Conservation (phyloP, 2,329 filamentous ascomycete genomes). For the Cladophialophora bantiana region DNA sequence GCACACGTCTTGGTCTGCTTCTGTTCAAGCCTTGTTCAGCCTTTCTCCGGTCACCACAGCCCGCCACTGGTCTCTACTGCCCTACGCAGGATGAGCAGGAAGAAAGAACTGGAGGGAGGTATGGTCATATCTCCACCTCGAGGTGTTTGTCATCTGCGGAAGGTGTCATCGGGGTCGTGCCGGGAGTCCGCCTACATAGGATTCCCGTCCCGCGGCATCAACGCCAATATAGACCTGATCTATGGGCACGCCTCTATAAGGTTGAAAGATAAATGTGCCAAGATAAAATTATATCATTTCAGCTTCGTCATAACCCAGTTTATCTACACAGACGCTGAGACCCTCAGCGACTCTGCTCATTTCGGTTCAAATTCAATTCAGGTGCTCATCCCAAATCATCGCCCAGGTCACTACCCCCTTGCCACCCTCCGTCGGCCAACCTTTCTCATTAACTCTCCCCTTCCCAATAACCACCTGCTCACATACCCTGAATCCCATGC, state of each 20-base stretch:
- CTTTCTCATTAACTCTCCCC: slow-evolving; percentile 34
- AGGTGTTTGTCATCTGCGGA: neutral
- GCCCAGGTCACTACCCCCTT: slow-evolving; percentile 39
- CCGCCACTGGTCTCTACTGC: neutral
- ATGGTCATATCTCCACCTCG: neutral
- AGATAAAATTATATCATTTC: neutral
- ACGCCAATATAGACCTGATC: neutral
- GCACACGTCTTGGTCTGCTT: neutral
- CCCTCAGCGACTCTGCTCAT: neutral
- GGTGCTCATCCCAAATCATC: slow-evolving; percentile 38
- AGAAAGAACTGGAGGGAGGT: neutral
- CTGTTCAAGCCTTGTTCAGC: neutral
- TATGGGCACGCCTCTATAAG: neutral
- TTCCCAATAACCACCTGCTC: slow-evolving; percentile 39
- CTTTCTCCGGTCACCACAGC: neutral
- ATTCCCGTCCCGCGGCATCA: neutral
- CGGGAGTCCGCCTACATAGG: neutral
- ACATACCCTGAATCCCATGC: slow-evolving; percentile 36
- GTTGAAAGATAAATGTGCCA: neutral
- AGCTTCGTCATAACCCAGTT: neutral
- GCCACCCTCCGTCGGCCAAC: slow-evolving; percentile 38
- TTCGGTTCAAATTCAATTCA: slow-evolving; percentile 24
- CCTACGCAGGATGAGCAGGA: neutral
- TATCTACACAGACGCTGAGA: neutral
- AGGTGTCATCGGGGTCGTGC: neutral